A percentile compares a stretch with the other conserved stretches of the same genome.
Conservation (phyloP, 1,284 basidiomycete species). For the Naganishia cerealis region DNA sequence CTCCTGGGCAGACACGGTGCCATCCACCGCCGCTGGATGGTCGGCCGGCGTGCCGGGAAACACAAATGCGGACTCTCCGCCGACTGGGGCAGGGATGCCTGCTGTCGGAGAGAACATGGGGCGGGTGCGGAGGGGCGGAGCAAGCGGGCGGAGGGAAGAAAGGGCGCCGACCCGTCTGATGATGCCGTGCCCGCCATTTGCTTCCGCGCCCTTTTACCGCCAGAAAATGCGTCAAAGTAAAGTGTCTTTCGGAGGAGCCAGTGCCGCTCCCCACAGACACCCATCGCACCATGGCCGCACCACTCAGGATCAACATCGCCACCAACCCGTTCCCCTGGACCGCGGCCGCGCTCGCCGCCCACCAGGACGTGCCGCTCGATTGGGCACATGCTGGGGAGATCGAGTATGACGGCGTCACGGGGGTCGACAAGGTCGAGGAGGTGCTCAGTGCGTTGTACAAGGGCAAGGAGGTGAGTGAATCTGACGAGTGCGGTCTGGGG, state of each 20-base stretch:
- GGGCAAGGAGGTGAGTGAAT: slow-evolving; percentile 46
- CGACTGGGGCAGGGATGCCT: neutral
- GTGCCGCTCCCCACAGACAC: neutral
- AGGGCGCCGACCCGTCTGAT: neutral
- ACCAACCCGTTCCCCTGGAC: slow-evolving; percentile 45
- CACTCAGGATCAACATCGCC: slow-evolving; percentile 44
- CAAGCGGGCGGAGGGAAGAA: neutral
- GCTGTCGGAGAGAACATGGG: neutral
- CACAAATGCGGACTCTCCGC: neutral
- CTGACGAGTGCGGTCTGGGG: too few species aligned
- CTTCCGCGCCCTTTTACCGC: too few species aligned
- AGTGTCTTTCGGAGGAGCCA: too few species aligned
- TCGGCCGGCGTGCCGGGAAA: neutral
- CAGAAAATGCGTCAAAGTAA: too few species aligned
- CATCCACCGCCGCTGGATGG: too few species aligned
- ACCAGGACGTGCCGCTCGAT: slow-evolving; percentile 42
- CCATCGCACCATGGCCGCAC: slow-evolving; percentile 36
- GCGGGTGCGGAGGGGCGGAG: too few species aligned
- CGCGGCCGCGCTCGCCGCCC: slow-evolving; percentile 46
- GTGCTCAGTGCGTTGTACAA: slow-evolving; percentile 45
- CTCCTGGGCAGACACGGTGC: too few species aligned
- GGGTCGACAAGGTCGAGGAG: slow-evolving; percentile 43
- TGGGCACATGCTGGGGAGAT: slow-evolving; percentile 44
- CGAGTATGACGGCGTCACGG: slow-evolving; percentile 43
- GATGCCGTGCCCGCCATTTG: too few species aligned